These are phyloP conservation scores for Rhizopogon roseolus DNA, from an alignment of 768 basidiomycete species.

Conservation along the genomic window DNA sequence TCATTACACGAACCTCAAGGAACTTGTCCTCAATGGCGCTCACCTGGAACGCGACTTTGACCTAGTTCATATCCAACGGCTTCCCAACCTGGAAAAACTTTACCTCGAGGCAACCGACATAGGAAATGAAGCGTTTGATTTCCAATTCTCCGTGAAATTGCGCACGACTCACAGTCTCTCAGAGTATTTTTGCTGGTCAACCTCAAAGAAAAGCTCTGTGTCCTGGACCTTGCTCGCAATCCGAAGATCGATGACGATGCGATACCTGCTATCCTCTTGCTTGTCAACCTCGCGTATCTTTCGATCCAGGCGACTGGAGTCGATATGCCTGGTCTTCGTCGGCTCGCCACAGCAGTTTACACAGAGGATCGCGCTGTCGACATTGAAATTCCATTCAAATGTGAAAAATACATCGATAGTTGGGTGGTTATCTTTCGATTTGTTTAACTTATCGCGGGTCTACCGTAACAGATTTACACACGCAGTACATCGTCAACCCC, in stretches of 20 bases:
- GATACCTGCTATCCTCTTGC: slow-evolving; percentile 47
- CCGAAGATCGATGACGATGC: slow-evolving; percentile 51
- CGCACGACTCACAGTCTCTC: slow-evolving; percentile 6
- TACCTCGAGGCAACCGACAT: slow-evolving; percentile 49
- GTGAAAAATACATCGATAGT: slow-evolving; percentile 54
- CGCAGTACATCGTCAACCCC: slow-evolving; percentile 43
- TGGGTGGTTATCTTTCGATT: slow-evolving; percentile 11
- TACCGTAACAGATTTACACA: slow-evolving; percentile 34
- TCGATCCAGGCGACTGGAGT: slow-evolving; percentile 51
- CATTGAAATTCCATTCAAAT: slow-evolving; percentile 49
- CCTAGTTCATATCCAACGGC: slow-evolving; percentile 46
- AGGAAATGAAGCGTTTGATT: slow-evolving; percentile 55
- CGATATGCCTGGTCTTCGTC: slow-evolving; percentile 54
- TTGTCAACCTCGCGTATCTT: slow-evolving; percentile 44
- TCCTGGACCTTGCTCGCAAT: slow-evolving; percentile 51
- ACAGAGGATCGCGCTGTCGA: slow-evolving; percentile 37
- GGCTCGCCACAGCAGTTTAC: slow-evolving; percentile 34
- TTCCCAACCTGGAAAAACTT: slow-evolving; percentile 45
- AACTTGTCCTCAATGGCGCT: slow-evolving; percentile 46
- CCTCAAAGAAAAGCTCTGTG: slow-evolving; percentile 47
- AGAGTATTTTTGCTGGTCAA: slow-evolving; percentile 57
- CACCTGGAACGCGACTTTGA: slow-evolving; percentile 41
- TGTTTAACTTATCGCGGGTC: neutral
- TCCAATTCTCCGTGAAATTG: neutral
- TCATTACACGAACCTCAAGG: slow-evolving; percentile 44